Percentiles rank a stretch among this genome's conserved stretches.
Conservation (phyloP, 2,329 filamentous ascomycete species). For the Aspergillus brunneoviolaceus region DNA sequence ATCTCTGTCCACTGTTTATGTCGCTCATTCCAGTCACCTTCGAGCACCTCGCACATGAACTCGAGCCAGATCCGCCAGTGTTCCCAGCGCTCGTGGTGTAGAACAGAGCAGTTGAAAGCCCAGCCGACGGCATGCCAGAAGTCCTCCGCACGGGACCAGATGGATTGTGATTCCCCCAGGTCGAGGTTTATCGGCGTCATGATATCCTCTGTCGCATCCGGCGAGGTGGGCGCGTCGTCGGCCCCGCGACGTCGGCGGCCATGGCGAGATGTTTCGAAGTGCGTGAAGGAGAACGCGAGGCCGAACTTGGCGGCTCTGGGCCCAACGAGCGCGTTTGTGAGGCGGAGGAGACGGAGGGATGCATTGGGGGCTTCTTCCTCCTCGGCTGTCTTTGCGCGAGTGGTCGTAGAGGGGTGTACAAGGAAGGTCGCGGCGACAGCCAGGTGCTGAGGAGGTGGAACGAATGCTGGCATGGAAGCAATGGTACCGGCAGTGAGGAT, state of each 20-base stretch:
- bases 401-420: slow-evolving; percentile 79
- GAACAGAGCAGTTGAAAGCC: slow-evolving; percentile 85
- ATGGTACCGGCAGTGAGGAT: slow-evolving; percentile 33
- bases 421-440: slow-evolving; percentile 76
- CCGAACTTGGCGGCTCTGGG: slow-evolving; percentile 68
- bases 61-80: slow-evolving; percentile 79
- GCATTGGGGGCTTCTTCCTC: slow-evolving; percentile 63
- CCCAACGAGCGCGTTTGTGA: slow-evolving; percentile 64
- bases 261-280: slow-evolving; percentile 35
- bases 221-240: slow-evolving; percentile 19
- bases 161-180: slow-evolving; percentile 62
- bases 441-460: slow-evolving; percentile 71
- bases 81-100: slow-evolving; percentile 72
- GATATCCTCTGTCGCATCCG: slow-evolving; percentile 39
- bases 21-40: slow-evolving; percentile 46
- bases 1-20: slow-evolving; percentile 12
- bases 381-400: slow-evolving; percentile 62
- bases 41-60: slow-evolving; percentile 58
- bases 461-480: slow-evolving; percentile 52
- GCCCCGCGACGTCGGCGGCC: slow-evolving; percentile 27
- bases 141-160: slow-evolving; percentile 76
- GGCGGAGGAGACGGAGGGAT: slow-evolving; percentile 69
- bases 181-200: slow-evolving; percentile 57
- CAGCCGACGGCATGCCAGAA: slow-evolving; percentile 90
- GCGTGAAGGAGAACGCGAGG: slow-evolving; percentile 69